phyloP scores from a whole-genome alignment of 352 stramenopile species.

The Globisporangium acanthophoron region DNA sequence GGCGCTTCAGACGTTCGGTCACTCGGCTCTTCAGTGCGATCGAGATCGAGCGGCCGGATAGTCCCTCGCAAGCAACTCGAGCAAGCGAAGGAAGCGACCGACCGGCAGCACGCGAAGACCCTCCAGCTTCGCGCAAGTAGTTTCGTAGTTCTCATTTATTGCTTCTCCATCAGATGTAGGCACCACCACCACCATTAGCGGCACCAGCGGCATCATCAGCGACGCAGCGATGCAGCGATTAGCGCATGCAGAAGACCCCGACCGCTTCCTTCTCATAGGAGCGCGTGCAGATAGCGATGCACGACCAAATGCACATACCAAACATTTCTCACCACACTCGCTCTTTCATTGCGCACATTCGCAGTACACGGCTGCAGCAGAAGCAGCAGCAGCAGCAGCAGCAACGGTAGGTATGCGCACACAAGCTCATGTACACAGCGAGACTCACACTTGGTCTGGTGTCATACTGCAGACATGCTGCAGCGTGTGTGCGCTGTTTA shows the following conservation, averaged over 20 bases:
- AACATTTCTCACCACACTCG: neutral
- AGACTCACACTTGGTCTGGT: too few relatives aligned
- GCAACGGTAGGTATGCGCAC: too few relatives aligned
- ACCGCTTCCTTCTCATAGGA: neutral
- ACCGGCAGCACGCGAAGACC: neutral
- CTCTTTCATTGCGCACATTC: neutral
- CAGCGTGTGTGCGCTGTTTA: too few relatives aligned
- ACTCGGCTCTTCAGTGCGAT: neutral
- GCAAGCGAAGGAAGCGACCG: neutral
- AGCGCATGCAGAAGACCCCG: neutral
- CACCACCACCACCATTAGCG: neutral
- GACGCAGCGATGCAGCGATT: neutral
- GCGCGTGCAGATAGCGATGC: neutral
- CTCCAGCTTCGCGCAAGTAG: neutral
- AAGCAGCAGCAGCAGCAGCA: too few relatives aligned
- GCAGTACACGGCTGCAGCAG: too few relatives aligned
- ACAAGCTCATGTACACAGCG: too few relatives aligned
- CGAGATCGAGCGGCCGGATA: neutral
- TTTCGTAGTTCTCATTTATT: neutral
- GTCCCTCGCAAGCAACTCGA: neutral
- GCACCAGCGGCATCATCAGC: neutral
- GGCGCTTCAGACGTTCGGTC: neutral
- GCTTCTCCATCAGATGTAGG: neutral
- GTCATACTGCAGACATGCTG: too few relatives aligned
- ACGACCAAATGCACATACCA: neutral